A percentile compares a stretch with the other conserved stretches of the same genome.
phyloP scores from a whole-genome alignment of 164 flowering plant species.

The Macadamia tetraphylla region DNA sequence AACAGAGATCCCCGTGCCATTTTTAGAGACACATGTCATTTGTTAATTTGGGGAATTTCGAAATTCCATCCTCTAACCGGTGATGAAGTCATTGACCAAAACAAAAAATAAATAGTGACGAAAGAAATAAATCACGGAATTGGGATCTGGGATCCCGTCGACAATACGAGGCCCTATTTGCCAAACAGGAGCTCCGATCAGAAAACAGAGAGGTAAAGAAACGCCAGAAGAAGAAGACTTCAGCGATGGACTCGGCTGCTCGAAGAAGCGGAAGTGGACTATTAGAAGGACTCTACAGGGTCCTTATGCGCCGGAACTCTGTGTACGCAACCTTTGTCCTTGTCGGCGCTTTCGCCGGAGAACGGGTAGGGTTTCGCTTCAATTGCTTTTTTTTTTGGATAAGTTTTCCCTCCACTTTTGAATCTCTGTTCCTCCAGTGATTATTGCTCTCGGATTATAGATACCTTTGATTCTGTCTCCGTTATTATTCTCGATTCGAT shows the following conservation, averaged over 20 bases:
- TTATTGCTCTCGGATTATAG: not conserved
- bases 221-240: not conserved
- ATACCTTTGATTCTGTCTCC: not conserved
- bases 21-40: too few relatives aligned
- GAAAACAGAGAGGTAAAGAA: not conserved
- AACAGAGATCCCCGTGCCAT: too few relatives aligned
- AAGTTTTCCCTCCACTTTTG: too few relatives aligned
- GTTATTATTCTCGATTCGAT: too few relatives aligned
- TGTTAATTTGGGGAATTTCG: too few relatives aligned
- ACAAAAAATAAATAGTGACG: too few relatives aligned
- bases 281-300: constrained; percentile 56
- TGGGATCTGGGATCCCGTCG: too few relatives aligned
- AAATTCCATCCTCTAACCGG: too few relatives aligned
- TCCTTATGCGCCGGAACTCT: constrained; percentile 76
- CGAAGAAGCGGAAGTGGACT: constrained; percentile 41
- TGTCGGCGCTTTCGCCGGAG: constrained; percentile 76
- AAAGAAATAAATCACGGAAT: too few relatives aligned
- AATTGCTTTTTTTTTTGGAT: not conserved
- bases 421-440: not conserved
- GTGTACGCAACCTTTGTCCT: constrained; percentile 78
- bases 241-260: constrained; percentile 37
- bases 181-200: too few relatives aligned
- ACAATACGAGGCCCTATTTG: too few relatives aligned
- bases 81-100: too few relatives aligned
- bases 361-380: constrained; percentile 38